Evolutionary conservation across 2,329 filamentous ascomycete species (phyloP).

Genomic region (Mycosphaerella sp.): DNA sequence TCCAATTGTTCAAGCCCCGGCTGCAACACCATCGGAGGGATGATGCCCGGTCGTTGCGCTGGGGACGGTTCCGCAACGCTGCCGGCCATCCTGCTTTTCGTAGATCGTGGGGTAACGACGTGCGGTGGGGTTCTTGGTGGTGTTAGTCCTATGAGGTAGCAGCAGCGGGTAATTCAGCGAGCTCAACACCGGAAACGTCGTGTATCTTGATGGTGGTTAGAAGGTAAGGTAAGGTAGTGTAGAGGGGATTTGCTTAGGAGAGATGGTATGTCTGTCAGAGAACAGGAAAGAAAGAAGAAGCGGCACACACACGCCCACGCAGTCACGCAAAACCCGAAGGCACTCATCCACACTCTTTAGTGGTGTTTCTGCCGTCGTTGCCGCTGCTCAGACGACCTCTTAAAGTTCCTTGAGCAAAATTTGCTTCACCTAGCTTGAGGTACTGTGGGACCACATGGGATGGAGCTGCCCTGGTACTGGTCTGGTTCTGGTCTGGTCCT

Average conservation of each 20-base stretch:
- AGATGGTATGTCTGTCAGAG: too few species aligned
- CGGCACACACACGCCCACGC: neutral
- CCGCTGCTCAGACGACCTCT: too few species aligned
- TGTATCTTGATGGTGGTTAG: neutral
- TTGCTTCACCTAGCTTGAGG: neutral
- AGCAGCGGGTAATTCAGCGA: too few species aligned
- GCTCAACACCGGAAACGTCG: too few species aligned
- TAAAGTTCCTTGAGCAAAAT: too few species aligned
- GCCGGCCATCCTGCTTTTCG: neutral
- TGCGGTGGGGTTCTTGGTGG: too few species aligned
- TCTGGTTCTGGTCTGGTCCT: too few species aligned
- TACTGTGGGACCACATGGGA: too few species aligned
- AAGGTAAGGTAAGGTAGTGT: neutral
- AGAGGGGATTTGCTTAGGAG: neutral
- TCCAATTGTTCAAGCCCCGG: conserved; percentile 29
- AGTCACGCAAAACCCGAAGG: neutral
- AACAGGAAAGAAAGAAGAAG: neutral
- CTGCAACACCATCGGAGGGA: conserved; percentile 29
- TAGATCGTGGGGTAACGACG: too few species aligned
- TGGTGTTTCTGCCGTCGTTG: neutral
- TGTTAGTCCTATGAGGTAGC: too few species aligned
- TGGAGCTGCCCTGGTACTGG: too few species aligned
- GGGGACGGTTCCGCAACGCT: conserved; percentile 2
- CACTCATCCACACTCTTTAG: neutral
- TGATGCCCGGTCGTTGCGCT: conserved; percentile 12